phyloP scores from a whole-genome alignment of 2,329 filamentous ascomycete species.

The Trichoderma sp. region DNA sequence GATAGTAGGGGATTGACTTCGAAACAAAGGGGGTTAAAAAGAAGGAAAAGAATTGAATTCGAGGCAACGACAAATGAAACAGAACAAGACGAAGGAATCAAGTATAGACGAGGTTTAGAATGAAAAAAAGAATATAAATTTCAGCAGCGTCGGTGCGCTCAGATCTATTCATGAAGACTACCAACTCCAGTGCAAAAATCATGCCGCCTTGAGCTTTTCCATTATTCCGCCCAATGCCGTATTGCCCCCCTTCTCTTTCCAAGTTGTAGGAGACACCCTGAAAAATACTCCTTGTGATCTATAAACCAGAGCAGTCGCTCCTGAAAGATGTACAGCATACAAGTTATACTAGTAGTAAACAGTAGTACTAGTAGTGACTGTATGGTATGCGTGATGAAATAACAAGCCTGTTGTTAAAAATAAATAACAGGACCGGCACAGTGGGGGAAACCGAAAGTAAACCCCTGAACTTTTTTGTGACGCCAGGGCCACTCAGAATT shows the following conservation, averaged over 20 bases:
- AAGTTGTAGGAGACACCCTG: not conserved
- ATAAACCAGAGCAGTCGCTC: constrained; percentile 15
- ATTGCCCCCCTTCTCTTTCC: constrained; percentile 5
- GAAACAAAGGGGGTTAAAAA: constrained; percentile 3
- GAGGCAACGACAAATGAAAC: not conserved
- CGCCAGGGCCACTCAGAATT: not conserved
- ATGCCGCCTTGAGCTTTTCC: constrained; percentile 18
- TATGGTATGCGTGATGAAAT: constrained; percentile 8
- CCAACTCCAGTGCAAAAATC: constrained; percentile 23
- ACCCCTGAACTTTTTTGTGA: not conserved
- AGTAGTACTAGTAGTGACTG: not conserved
- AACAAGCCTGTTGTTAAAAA: not conserved
- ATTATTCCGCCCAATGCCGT: not conserved
- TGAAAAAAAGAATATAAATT: not conserved
- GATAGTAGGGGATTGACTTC: constrained; percentile 33
- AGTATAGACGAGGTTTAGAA: not conserved
- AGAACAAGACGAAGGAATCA: not conserved
- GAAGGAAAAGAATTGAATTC: not conserved
- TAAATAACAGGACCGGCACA: not conserved
- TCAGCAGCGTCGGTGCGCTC: constrained; percentile 12
- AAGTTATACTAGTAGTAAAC: not conserved
- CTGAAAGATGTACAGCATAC: constrained; percentile 15
- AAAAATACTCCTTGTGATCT: constrained; percentile 20
- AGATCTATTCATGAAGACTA: constrained; percentile 19
- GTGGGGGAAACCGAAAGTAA: not conserved